Percentiles rank a stretch among this genome's conserved stretches.
phyloP scores from a whole-genome alignment of 768 basidiomycete species.

The Mycena rebaudengoi region DNA sequence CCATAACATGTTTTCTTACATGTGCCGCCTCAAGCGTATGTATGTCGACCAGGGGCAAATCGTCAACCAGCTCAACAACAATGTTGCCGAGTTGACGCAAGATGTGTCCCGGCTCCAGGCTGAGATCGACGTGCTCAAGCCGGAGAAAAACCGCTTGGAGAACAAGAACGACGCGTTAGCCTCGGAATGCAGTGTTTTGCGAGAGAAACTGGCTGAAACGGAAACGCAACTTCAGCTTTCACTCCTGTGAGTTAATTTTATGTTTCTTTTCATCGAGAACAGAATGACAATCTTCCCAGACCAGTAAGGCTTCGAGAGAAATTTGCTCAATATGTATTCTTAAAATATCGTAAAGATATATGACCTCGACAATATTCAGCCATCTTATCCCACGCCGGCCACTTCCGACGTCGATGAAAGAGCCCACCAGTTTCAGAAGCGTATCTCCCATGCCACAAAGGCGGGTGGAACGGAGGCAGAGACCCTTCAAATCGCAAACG shows the following conservation, averaged over 20 bases:
- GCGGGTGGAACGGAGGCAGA: conserved; percentile 62
- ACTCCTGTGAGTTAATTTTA: conserved; percentile 13
- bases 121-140: conserved; percentile 13
- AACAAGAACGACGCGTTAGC: conserved; percentile 1
- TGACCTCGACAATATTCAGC: conserved; percentile 46
- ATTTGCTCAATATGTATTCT: no score
- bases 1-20: conserved; percentile 18
- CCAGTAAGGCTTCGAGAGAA: conserved; percentile 23
- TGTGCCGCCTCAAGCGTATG: conserved; percentile 18
- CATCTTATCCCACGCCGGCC: conserved; percentile 18
- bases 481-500: conserved; percentile 59
- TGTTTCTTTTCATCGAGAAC: neutral
- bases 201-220: conserved; percentile 13
- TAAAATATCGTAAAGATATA: no score
- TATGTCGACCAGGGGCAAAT: conserved; percentile 13
- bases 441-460: conserved; percentile 61
- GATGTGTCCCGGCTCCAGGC: conserved; percentile 24
- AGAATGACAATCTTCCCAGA: conserved; percentile 8
- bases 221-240: conserved; percentile 16
- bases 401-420: conserved; percentile 47
- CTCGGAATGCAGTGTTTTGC: conserved; percentile 3
- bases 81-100: neutral
- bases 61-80: conserved; percentile 3
- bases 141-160: conserved; percentile 19
- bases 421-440: conserved; percentile 61